These are phyloP conservation scores for Capsicum chinense DNA, from an alignment of 257 asterid species.

Conservation along the genomic window DNA sequence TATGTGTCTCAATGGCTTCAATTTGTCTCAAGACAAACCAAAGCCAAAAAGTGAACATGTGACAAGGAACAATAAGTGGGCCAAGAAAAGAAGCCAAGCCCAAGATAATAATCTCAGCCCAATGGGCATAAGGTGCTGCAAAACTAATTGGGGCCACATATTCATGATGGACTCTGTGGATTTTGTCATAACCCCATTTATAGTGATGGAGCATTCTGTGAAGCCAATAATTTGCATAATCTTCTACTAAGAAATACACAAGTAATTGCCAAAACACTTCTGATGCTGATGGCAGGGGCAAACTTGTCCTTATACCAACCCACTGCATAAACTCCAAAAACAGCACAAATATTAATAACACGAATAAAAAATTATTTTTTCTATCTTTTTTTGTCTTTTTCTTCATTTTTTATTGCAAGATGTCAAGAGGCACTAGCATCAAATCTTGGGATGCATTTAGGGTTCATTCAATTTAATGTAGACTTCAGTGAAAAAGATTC, in stretches of 20 bases:
- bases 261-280: constrained; percentile 63
- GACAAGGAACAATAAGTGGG: constrained; percentile 65
- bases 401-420: neutral
- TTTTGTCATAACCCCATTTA: constrained; percentile 68
- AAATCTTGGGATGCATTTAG: neutral
- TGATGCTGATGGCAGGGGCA: constrained; percentile 63
- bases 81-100: constrained; percentile 77
- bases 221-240: constrained; percentile 75
- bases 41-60: constrained; percentile 74
- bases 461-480: neutral
- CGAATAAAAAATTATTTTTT: neutral
- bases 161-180: constrained; percentile 79
- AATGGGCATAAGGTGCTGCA: constrained; percentile 80
- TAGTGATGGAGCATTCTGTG: constrained; percentile 70
- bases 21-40: constrained; percentile 70
- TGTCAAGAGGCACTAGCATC: neutral
- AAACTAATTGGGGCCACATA: constrained; percentile 72
- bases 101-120: constrained; percentile 71
- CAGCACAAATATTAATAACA: neutral
- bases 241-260: constrained; percentile 67
- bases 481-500: neutral
- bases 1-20: constrained; percentile 75
- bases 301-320: constrained; percentile 69
- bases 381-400: neutral
- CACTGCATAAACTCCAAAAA: constrained; percentile 44